Evolutionary conservation across 2,329 filamentous ascomycete genomes (phyloP), one percentile per base, ranked within the genome.

Genomic region (Pseudofabraea citricarpa): DNA sequence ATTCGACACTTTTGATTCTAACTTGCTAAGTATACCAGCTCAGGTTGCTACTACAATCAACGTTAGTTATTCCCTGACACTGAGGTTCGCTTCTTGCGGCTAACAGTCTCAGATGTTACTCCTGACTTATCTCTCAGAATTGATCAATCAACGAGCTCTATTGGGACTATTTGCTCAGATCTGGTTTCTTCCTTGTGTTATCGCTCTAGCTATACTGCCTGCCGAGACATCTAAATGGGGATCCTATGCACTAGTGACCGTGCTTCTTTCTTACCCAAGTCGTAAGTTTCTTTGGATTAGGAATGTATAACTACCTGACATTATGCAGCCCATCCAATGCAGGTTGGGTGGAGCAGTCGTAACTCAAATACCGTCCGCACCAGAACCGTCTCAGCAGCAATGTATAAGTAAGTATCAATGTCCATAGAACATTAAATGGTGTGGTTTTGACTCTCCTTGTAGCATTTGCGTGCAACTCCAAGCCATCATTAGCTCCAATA

Each of bases 281-380:
- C 20, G 31, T 19, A 24, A 47, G 9, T 53, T 41, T 46, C 47
- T 56, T 3, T 43, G 57, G 5, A 67, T 62, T 41, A 58, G 53
- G 0, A 45, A 66, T 9, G 16, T 29, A 45, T 22, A n/a, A n/a
- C n/a, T n/a, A n/a, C n/a, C n/a, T n/a, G n/a, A n/a, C n/a, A n/a
- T n/a, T n/a, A n/a, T n/a, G n/a, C n/a, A n/a, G n/a, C 43, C 16
- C 42, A 44, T 19, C 24, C 42, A 19, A 44, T 45, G 20, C 12
- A 40, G 20, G 68, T 70, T 4, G 65, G 56, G 16, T 72, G 69
- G 66, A 66, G 66, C 49, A 67, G 64, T 3, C 65, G 74, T 40
- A 84, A 83, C 55, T 73, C 77, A 3, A 79, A 80, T 47, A 70
- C 72, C 2, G 77, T 84, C 12, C 68, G 79, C 10, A 78, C 75